Evolutionary conservation across 352 stramenopile genomes (phyloP).

Genomic region (Pythium insidiosum): DNA sequence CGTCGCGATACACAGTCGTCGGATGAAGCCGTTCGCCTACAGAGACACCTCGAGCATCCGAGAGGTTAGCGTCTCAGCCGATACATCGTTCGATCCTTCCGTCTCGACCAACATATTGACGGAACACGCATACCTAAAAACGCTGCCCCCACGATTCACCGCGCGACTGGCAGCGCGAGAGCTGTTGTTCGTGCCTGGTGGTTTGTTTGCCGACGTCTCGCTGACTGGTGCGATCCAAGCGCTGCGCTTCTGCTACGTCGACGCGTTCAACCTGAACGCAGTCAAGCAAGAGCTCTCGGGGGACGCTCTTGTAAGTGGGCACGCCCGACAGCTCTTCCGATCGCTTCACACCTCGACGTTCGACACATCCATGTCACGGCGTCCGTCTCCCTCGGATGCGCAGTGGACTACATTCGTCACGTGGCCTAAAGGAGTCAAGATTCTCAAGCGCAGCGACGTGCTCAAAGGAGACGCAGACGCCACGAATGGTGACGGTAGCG

Average conservation of each 20-base stretch:
- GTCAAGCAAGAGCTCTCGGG: constrained; percentile 44
- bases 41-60: not conserved
- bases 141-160: not conserved
- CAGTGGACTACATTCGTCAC: constrained; percentile 42
- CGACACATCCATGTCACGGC: constrained; percentile 48
- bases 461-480: constrained; percentile 4
- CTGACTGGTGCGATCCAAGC: constrained; percentile 2
- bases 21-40: not conserved
- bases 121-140: not conserved
- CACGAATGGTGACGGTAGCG: not conserved
- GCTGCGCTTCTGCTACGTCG: constrained; percentile 63
- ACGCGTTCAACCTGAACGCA: constrained; percentile 70
- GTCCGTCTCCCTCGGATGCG: constrained; percentile 21
- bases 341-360: constrained; percentile 43
- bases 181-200: constrained; percentile 52
- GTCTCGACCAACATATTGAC: no score
- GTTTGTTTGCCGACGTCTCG: constrained; percentile 8
- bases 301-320: constrained; percentile 32
- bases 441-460: constrained; percentile 19
- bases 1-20: not conserved
- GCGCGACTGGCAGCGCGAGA: constrained; percentile 7
- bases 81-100: not conserved
- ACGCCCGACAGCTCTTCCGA: constrained; percentile 24
- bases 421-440: constrained; percentile 57
- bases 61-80: constrained; percentile 7